phyloP scores from a whole-genome alignment of 345 rosid species.

The Gossypium stocksii region DNA sequence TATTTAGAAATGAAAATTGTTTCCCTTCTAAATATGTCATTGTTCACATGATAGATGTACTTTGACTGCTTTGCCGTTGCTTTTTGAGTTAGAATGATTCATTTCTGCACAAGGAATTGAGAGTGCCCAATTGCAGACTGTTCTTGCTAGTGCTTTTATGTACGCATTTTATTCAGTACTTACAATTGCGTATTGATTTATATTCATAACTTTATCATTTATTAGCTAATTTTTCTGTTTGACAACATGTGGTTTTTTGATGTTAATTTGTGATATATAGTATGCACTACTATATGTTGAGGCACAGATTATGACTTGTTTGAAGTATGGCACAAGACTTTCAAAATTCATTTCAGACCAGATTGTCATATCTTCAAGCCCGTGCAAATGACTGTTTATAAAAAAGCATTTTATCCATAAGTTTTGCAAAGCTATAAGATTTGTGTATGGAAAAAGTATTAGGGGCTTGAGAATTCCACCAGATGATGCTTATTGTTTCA shows the following conservation, averaged over 20 bases:
- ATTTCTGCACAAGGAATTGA: background rate
- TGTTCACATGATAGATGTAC: background rate
- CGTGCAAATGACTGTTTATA: background rate
- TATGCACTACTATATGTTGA: background rate
- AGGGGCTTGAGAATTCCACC: background rate
- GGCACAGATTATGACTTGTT: background rate
- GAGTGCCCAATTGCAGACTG: background rate
- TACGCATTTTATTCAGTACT: background rate
- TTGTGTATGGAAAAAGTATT: background rate
- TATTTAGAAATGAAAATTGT: background rate
- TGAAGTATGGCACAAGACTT: background rate
- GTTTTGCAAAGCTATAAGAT: background rate
- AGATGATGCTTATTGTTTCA: background rate
- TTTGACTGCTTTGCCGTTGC: background rate
- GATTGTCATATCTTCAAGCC: background rate
- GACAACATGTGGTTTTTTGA: background rate
- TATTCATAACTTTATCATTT: background rate
- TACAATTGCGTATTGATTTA: no score
- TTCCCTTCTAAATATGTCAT: background rate
- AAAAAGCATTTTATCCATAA: background rate
- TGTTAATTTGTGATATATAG: background rate
- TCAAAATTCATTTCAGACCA: background rate
- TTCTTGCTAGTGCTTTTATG: background rate
- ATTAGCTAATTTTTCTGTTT: background rate
- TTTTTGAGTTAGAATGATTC: background rate